These are phyloP conservation scores for Brassica balearica DNA, from an alignment of 441 rosid genomes.

Conservation along the genomic window DNA sequence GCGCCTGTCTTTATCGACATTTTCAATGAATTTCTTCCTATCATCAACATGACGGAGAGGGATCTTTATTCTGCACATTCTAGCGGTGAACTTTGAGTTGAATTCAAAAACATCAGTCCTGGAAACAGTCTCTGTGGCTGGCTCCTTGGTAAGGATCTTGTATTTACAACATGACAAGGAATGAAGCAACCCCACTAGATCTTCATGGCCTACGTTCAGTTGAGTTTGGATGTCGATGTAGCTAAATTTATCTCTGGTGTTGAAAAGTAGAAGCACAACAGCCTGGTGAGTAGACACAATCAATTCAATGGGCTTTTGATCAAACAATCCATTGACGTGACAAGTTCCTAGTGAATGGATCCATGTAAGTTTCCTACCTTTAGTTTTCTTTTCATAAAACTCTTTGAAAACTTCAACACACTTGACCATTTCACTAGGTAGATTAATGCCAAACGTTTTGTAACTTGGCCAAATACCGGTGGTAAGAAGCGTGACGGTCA, in stretches of 20 bases:
- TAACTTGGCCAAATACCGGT: conserved; percentile 99
- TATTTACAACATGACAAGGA: conserved; percentile 89
- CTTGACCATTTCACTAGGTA: conserved; percentile 91
- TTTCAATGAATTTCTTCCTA: conserved; percentile 86
- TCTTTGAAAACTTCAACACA: conserved; percentile 88
- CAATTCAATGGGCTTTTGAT: conserved; percentile 80
- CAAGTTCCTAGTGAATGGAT: conserved; percentile 91
- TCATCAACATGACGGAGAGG: conserved; percentile 94
- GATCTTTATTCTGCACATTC: conserved; percentile 92
- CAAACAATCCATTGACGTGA: conserved; percentile 81
- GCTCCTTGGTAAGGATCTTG: conserved; percentile 80
- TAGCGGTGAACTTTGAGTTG: conserved; percentile 78
- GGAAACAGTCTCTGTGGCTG: conserved; percentile 60
- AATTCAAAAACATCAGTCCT: conserved; percentile 70
- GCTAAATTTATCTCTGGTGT: conserved; percentile 70
- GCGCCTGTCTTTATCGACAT: conserved; percentile 85
- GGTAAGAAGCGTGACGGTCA: conserved; percentile 87
- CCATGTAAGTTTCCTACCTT: conserved; percentile 92
- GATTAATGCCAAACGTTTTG: conserved; percentile 85
- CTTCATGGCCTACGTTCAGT: conserved; percentile 78
- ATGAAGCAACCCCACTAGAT: conserved; percentile 82
- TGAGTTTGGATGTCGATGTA: conserved; percentile 84
- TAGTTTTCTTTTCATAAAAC: conserved; percentile 80
- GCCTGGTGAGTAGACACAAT: conserved; percentile 97
- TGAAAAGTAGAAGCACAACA: conserved; percentile 81